Percentiles rank a stretch among this genome's conserved stretches.
Conservation (phyloP, 495 filamentous ascomycete species). For the Immersiella caudata region DNA sequence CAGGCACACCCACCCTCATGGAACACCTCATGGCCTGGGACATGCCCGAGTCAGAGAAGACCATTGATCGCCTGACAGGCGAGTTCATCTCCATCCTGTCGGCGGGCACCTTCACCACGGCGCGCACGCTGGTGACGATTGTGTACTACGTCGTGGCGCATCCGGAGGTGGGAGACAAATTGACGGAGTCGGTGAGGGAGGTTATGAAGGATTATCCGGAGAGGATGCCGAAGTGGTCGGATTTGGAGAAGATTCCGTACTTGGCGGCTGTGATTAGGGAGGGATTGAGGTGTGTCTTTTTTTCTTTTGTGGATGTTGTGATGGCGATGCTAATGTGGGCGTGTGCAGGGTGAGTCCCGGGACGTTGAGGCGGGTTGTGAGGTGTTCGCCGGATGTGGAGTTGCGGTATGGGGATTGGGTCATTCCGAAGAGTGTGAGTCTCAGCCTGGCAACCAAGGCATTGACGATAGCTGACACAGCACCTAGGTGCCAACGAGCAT, state of each 20-base stretch:
- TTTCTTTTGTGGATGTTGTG: not conserved
- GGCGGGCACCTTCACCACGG: constrained; percentile 45
- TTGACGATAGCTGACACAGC: too few species aligned
- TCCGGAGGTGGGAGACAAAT: constrained; percentile 30
- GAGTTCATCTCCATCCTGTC: constrained; percentile 41
- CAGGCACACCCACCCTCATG: constrained; percentile 33
- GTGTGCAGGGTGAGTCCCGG: constrained; percentile 48
- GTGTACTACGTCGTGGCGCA: constrained; percentile 47
- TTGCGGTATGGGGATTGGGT: constrained; percentile 42
- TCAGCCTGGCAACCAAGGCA: too few species aligned
- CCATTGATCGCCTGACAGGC: constrained; percentile 31
- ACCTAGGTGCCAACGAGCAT: constrained; percentile 47
- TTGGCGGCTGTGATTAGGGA: constrained; percentile 24
- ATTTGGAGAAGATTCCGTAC: constrained; percentile 55
- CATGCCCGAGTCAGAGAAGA: constrained; percentile 38
- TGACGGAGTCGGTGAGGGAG: constrained; percentile 8
- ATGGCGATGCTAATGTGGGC: constrained; percentile 28
- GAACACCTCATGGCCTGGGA: constrained; percentile 37
- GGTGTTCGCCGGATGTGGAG: constrained; percentile 39
- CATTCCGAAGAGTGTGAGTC: constrained; percentile 44
- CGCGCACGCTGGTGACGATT: constrained; percentile 30
- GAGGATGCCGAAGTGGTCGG: constrained; percentile 33
- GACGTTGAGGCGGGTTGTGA: constrained; percentile 39
- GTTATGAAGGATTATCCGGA: constrained; percentile 26
- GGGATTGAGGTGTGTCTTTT: constrained; percentile 3